A percentile compares a stretch with the other conserved stretches of the same genome.
phyloP scores from a whole-genome alignment of 352 stramenopile species.

The Phytophthora pluvialis region DNA sequence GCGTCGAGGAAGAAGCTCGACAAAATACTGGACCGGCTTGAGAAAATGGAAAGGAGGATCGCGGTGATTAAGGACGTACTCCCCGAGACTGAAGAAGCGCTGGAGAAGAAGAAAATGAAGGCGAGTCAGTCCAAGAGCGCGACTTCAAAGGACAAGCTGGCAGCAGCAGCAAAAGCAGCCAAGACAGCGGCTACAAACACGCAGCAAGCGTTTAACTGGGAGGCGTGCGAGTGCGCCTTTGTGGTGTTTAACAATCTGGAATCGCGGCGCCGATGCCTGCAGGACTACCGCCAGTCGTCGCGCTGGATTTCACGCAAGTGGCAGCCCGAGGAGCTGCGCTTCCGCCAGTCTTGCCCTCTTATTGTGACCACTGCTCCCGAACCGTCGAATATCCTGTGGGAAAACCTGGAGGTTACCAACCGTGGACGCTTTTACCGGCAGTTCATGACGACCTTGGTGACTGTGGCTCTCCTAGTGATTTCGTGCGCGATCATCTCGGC shows the following conservation, averaged over 20 bases:
- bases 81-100: slow-evolving; percentile 24
- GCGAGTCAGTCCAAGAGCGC: not conserved
- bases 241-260: slow-evolving; percentile 91
- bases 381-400: slow-evolving; percentile 87
- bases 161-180: slow-evolving; percentile 26
- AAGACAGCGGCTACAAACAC: slow-evolving; percentile 38
- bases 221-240: slow-evolving; percentile 78
- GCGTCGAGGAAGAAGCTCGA: slow-evolving; percentile 31
- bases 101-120: slow-evolving; percentile 37
- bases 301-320: slow-evolving; percentile 47
- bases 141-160: slow-evolving; percentile 32
- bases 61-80: slow-evolving; percentile 48
- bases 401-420: slow-evolving; percentile 78
- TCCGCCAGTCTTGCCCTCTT: slow-evolving; percentile 49
- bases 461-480: slow-evolving; percentile 49
- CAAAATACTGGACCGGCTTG: slow-evolving; percentile 25
- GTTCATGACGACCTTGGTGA: slow-evolving; percentile 67
- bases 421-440: slow-evolving; percentile 69
- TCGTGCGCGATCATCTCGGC: slow-evolving; percentile 54
- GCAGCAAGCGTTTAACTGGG: slow-evolving; percentile 56
- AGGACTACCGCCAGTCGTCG: slow-evolving; percentile 74
- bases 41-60: slow-evolving; percentile 55
- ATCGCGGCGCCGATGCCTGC: slow-evolving; percentile 66
- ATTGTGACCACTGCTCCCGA: slow-evolving; percentile 67
- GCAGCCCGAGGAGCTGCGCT: slow-evolving; percentile 58